Base-by-base conservation (phyloP, 495 filamentous ascomycete species). In the Jackrogersella multiformis region DNA sequence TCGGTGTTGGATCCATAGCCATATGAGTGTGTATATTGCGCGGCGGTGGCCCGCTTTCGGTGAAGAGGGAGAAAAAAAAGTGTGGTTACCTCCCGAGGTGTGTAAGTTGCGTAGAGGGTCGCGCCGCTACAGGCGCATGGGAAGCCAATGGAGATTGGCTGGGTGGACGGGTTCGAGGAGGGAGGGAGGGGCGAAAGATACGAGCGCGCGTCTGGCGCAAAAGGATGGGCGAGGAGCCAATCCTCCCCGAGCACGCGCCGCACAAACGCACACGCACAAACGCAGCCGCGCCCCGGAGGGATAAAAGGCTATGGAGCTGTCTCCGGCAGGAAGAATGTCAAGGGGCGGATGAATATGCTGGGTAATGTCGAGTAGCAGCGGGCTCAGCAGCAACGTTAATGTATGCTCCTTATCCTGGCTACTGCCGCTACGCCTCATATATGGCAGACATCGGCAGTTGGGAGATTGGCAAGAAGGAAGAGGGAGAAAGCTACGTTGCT, bases 391-490 rank as follows among this genome's bases (percentile, higher is more conserved):
- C 41, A 56, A 61, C 39, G 48, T 53, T 49, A 56, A 64, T 61
- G 61, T 69, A 69, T 24, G 57, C 42, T 61, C 53, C 44, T 42
- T 46, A 44, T 61, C 61, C 61, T 61, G 66, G 61, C 56, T 64
- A 48, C 57, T 66, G 38, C 62, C 56, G 49, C 61, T 61, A 46
- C 24, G 59, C 62, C 34, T 57, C 61, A 62, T 66, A 56, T 56
- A 55, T 58, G 52, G 53, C 49, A 70, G 53, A 59, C 68, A 66
- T 70, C 68, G 68, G 68, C 68, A 70, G 62, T 70, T 66, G 51
- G 56, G 3, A 61, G 46, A 28, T 18, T 42, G 56, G 56, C 12
- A 15, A 24, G 46, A 39, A 15, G 49, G 28, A 38, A 41, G 24
- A 49, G 57, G 36, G 57, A 62, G 30, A 57, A 46, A 46, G 46